Evolutionary conservation across 805 yeast species (phyloP).

Genomic region (Hanseniaspora valbyensis): DNA sequence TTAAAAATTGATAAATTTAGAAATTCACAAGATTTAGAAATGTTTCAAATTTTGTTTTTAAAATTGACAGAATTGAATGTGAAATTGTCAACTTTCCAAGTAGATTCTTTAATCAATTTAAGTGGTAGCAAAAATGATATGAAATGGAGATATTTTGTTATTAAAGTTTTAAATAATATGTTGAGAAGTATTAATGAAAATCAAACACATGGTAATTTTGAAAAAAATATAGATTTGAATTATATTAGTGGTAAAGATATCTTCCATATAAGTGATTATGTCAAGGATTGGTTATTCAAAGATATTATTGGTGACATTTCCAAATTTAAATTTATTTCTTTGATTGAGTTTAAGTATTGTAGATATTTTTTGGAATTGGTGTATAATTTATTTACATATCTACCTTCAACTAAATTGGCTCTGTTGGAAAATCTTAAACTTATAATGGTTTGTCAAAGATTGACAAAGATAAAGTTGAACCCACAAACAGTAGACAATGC

Average conservation of each 20-base stretch:
- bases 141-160: slow-evolving; percentile 1
- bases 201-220: not conserved
- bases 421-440: not conserved
- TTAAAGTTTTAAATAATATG: slow-evolving; percentile 8
- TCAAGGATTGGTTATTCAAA: slow-evolving; percentile 6
- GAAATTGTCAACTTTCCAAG: not conserved
- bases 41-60: slow-evolving; percentile 4
- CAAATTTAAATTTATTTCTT: not conserved
- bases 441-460: slow-evolving; percentile 1
- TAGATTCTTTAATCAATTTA: not conserved
- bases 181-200: slow-evolving; percentile 5
- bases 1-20: slow-evolving; percentile 1
- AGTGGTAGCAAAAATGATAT: not conserved
- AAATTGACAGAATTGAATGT: slow-evolving; percentile 7
- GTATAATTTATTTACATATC: slow-evolving; percentile 4
- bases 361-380: slow-evolving; percentile 11
- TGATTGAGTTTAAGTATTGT: slow-evolving; percentile 5
- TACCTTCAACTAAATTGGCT: slow-evolving; percentile 4
- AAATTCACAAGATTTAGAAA: slow-evolving; percentile 1
- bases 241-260: not conserved
- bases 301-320: not conserved
- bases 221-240: not conserved
- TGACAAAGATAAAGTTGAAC: not conserved
- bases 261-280: not conserved
- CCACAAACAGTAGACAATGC: not conserved